Base-by-base conservation (phyloP, 1,139 yeast species). In the Blastobotrys petasosporus region DNA sequence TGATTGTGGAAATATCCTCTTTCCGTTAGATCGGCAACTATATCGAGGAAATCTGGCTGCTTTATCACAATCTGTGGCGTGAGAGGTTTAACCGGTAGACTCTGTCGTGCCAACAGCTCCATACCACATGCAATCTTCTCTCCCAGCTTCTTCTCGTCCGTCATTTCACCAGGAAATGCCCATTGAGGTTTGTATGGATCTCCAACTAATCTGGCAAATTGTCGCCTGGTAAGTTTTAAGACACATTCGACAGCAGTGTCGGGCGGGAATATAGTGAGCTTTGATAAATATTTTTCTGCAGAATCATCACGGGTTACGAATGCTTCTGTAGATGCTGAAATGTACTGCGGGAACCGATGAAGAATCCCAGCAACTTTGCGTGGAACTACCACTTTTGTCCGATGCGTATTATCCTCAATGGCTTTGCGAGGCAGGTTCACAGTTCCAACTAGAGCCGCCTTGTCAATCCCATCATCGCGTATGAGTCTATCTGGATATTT, bases 81-180 rank as follows among this genome's bases (percentile, higher is more conserved):
- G 17, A 34, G 31, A n/a, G 32, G 41, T 8, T 36, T 37, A 6
- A 28, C 12, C 36, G 31, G 11, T 36, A 36, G 7, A 12, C 39
- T 23, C 12, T 44, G 42, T 17, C 44, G 35, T 3, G 47, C 49
- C 31, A 61, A 47, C 33, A 60, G 41, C 35, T 58, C 63, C 40
- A 62, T 47, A 1, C 62, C 65, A 13, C 56, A 51, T 4, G 61
- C 49, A 8, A 62, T 34, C 39, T 60, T 62, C 46, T 52, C 49
- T 1, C 65, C 64, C n/a, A 60, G 37, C 6, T 49, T 54, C 4
- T 45, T 50, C 32, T 47, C 54, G 3, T 45, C 57, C 1, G 44
- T 33, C 6, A 36, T 35, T 20, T 34, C 41, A 4, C 40, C 45
- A 37, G 49, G 51, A 13, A 34, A 39, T 13, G 48, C 41, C 13